Evolutionary conservation across 306 rosid genomes (phyloP), one percentile per base, ranked within the genome.

Genomic region (Inga laurina): DNA sequence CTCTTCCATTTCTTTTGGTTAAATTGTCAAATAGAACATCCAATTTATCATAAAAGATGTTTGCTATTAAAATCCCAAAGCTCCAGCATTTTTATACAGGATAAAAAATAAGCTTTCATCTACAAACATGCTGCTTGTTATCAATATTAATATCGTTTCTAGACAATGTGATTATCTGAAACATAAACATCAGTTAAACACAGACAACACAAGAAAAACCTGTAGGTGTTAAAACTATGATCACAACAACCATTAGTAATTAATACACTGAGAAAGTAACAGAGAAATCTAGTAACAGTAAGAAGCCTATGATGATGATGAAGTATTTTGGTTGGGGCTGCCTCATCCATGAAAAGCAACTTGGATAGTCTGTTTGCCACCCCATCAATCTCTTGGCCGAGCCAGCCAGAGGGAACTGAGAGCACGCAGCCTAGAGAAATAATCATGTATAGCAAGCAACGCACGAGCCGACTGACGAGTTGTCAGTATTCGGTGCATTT

Each of bases 371-470:
- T 13, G 39, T 27, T 27, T 5, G 18, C 37, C 39, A 30, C 21
- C 62, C 84, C 85, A 24, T 88, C 85, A 93, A 75, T 95, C 97
- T 90, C 93, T 90, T 0, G 99, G 99, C 18, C 99, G 99, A 45
- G 99, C 98, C 51, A 92, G 91, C 99, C 99, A 96, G 65, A 96
- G 97, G 4, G 99, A 92, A 83, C 99, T 96, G 16, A 96, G 99
- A 83, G 98, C 98, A 0, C 98, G 99, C 21, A 96, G 88, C 34
- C 99, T 85, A 0, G 97, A 89, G 87, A 92, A 92, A 76, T 96
- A 96, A 74, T 96, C 99, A 13, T 89, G 92, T 81, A 96, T 92
- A 2, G 98, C 99, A 18, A 96, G 94, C 71, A 96, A 94, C 1
- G 98, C 99, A 5, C 98, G 99, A 75, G 99, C 98, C 3, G 99